phyloP scores from a whole-genome alignment of 176 grass and related monocot species.

The Microstegium vimineum region DNA sequence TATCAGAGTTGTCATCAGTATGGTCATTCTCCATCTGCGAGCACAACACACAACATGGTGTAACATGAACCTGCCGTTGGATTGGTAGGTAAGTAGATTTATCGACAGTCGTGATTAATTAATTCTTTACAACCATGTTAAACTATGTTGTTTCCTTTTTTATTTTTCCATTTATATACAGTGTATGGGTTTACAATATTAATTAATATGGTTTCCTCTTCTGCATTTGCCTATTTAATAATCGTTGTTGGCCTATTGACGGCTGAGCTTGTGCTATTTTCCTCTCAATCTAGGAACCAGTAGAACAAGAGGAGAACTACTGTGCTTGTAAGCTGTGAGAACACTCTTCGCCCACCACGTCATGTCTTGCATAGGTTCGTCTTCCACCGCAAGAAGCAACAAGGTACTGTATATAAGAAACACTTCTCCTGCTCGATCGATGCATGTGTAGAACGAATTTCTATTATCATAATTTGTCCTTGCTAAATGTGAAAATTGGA shows the following conservation, averaged over 20 bases:
- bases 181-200: not conserved
- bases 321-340: not conserved
- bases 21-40: not conserved
- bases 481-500: not conserved
- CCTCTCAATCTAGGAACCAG: not conserved
- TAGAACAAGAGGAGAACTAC: not conserved
- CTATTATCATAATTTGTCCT: too few species aligned
- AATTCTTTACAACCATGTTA: not conserved
- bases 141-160: not conserved
- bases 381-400: not conserved
- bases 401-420: not conserved
- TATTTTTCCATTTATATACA: not conserved
- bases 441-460: not conserved
- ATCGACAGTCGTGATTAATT: not conserved
- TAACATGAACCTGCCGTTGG: not conserved
- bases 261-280: not conserved
- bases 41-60: too few species aligned
- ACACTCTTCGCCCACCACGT: not conserved
- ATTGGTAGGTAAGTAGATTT: not conserved
- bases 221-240: not conserved
- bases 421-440: not conserved
- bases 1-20: not conserved
- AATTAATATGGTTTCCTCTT: not conserved
- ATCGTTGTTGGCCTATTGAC: not conserved
- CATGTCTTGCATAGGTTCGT: not conserved